These are phyloP conservation scores for Lyophyllum atratum DNA, from an alignment of 768 basidiomycete genomes.

Conservation along the genomic window DNA sequence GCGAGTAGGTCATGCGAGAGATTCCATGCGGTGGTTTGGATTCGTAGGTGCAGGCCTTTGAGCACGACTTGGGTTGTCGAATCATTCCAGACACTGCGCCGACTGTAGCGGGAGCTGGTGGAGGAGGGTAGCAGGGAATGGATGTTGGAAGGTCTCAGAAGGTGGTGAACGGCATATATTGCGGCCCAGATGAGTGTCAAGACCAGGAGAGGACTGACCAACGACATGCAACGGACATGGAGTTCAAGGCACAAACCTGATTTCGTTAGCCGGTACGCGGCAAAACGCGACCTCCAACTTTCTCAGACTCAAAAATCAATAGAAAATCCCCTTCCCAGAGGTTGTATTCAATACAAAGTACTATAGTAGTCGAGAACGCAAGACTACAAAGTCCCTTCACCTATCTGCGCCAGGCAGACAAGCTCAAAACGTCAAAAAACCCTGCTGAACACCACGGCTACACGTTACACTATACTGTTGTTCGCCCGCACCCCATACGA, in stretches of 20 bases:
- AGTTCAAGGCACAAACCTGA: background rate
- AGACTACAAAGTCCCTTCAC: conserved; percentile 15
- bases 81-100: conserved; percentile 15
- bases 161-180: conserved; percentile 24
- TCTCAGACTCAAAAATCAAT: background rate
- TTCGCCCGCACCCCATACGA: conserved; percentile 18
- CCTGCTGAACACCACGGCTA: background rate
- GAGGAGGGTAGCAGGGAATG: conserved; percentile 13
- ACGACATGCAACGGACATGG: conserved; percentile 22
- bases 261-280: background rate
- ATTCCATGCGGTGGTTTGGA: conserved; percentile 57
- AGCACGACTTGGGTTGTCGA: conserved; percentile 24
- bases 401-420: conserved; percentile 18
- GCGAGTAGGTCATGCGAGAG: conserved; percentile 46
- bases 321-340: conserved; percentile 12
- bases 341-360: conserved; percentile 14
- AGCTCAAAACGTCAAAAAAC: conserved; percentile 14
- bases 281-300: no score
- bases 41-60: conserved; percentile 33
- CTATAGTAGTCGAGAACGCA: conserved; percentile 17
- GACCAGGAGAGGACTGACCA: conserved; percentile 20
- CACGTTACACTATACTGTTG: conserved; percentile 16
- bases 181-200: conserved; percentile 26
- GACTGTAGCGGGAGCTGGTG: background rate
- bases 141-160: conserved; percentile 7